Conservation (phyloP, 371 early-diverging fungal genomes). For the Mucor mucedo region DNA sequence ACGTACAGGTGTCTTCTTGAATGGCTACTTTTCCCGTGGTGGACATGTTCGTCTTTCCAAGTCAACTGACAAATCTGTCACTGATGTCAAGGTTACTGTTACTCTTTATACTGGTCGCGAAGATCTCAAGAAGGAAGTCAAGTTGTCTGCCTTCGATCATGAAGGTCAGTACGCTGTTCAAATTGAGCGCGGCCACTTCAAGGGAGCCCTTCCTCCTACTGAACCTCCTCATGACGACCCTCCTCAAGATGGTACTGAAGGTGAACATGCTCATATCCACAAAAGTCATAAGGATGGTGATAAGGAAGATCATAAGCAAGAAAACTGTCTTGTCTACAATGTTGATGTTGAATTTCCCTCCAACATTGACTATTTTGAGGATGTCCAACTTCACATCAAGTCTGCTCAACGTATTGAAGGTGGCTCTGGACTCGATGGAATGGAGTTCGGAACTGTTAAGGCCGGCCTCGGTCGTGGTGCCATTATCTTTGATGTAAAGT, state of each 20-base stretch:
- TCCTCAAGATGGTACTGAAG: constrained; percentile 1
- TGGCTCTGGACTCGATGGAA: constrained; percentile 16
- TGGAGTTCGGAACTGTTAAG: constrained; percentile 32
- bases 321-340: constrained; percentile 32
- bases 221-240: background rate
- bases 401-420: constrained; percentile 18
- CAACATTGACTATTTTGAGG: constrained; percentile 26
- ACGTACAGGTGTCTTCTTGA: constrained; percentile 21
- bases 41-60: constrained; percentile 23
- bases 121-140: constrained; percentile 20
- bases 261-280: background rate
- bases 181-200: constrained; percentile 28
- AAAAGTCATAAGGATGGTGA: constrained; percentile 4
- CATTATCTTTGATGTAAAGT: constrained; percentile 32
- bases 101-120: constrained; percentile 27
- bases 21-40: constrained; percentile 23
- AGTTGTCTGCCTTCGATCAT: constrained; percentile 33
- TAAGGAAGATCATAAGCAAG: constrained; percentile 5
- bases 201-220: constrained; percentile 1
- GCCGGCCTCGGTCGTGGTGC: constrained; percentile 34
- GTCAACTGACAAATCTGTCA: constrained; percentile 13
- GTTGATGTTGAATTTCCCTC: constrained; percentile 33
- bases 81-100: constrained; percentile 28
- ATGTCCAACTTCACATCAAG: constrained; percentile 21
- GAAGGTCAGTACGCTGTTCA: constrained; percentile 38